Percentiles rank a stretch among this genome's conserved stretches.
Conservation (phyloP, 495 filamentous ascomycete species). For the Penicillium tannophilum region DNA sequence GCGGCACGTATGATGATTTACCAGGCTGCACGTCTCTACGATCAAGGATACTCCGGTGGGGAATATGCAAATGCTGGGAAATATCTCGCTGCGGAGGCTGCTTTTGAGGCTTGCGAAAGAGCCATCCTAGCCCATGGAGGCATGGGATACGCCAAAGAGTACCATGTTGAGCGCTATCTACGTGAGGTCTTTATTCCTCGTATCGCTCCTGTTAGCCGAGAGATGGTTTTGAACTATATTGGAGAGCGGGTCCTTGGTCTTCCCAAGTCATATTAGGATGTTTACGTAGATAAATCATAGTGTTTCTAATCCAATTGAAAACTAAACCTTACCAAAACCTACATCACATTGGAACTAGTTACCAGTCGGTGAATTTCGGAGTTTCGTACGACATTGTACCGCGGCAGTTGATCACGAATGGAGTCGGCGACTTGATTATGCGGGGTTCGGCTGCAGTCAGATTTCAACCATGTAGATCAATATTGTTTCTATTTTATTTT, state of each 20-base stretch:
- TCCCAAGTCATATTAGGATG: conserved; percentile 49
- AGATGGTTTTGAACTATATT: conserved; percentile 81
- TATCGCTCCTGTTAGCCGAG: conserved; percentile 73
- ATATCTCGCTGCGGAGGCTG: conserved; percentile 77
- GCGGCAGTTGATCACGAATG: background rate
- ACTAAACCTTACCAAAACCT: too few species aligned
- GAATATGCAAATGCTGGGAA: conserved; percentile 48
- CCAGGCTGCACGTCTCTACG: conserved; percentile 73
- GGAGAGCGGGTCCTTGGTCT: conserved; percentile 59
- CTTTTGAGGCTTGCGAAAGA: conserved; percentile 72
- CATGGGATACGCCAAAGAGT: conserved; percentile 79
- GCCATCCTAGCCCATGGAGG: conserved; percentile 69
- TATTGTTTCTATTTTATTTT: too few species aligned
- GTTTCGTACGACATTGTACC: background rate
- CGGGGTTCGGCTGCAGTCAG: background rate
- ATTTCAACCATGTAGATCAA: background rate
- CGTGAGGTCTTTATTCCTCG: conserved; percentile 74
- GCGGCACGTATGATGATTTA: conserved; percentile 76
- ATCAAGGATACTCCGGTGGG: conserved; percentile 36
- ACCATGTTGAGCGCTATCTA: conserved; percentile 77
- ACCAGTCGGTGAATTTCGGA: background rate
- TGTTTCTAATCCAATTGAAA: background rate
- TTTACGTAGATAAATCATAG: background rate
- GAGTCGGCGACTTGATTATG: background rate
- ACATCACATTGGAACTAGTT: too few species aligned